These are phyloP conservation scores for Neohortaea acidophila DNA, from an alignment of 495 filamentous ascomycete species.

Conservation along the genomic window DNA sequence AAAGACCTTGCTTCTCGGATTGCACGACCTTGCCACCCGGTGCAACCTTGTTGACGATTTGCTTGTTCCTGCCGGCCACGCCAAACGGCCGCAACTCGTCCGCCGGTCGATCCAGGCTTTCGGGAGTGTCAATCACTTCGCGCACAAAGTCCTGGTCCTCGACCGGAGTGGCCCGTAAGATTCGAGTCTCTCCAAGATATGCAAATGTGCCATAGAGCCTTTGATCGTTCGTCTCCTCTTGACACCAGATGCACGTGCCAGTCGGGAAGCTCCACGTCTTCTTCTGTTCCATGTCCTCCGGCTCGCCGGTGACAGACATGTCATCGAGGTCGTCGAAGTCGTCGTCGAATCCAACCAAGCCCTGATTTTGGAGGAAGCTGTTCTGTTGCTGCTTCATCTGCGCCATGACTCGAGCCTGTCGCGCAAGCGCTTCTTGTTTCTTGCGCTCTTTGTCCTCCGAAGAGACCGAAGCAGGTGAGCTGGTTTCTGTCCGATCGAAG, in stretches of 20 bases:
- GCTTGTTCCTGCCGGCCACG: slow-evolving; percentile 70
- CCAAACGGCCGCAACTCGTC: slow-evolving; percentile 76
- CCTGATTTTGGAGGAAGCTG: slow-evolving; percentile 75
- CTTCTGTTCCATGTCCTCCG: slow-evolving; percentile 42
- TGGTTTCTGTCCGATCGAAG: slow-evolving; percentile 40
- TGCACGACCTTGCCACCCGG: slow-evolving; percentile 52
- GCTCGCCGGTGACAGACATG: slow-evolving; percentile 17
- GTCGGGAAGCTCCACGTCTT: slow-evolving; percentile 87
- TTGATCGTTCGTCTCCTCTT: slow-evolving; percentile 85
- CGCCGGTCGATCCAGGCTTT: slow-evolving; percentile 67
- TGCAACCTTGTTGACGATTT: slow-evolving; percentile 57
- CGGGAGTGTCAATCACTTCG: slow-evolving; percentile 63
- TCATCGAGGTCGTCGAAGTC: slow-evolving; percentile 46
- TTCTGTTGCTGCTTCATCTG: slow-evolving; percentile 95
- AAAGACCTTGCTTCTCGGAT: slow-evolving; percentile 64
- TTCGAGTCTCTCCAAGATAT: slow-evolving; percentile 69
- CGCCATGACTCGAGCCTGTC: slow-evolving; percentile 87
- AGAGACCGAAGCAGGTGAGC: slow-evolving; percentile 38
- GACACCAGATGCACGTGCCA: slow-evolving; percentile 88
- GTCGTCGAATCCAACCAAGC: slow-evolving; percentile 65
- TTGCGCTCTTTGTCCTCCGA: slow-evolving; percentile 66
- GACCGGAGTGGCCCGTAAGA: slow-evolving; percentile 73
- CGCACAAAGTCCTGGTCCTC: slow-evolving; percentile 67
- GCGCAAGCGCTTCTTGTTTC: slow-evolving; percentile 74
- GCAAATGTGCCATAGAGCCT: slow-evolving; percentile 85